These are phyloP conservation scores for Pichia sp. DNA, from an alignment of 1,139 yeast genomes.

Conservation along the genomic window DNA sequence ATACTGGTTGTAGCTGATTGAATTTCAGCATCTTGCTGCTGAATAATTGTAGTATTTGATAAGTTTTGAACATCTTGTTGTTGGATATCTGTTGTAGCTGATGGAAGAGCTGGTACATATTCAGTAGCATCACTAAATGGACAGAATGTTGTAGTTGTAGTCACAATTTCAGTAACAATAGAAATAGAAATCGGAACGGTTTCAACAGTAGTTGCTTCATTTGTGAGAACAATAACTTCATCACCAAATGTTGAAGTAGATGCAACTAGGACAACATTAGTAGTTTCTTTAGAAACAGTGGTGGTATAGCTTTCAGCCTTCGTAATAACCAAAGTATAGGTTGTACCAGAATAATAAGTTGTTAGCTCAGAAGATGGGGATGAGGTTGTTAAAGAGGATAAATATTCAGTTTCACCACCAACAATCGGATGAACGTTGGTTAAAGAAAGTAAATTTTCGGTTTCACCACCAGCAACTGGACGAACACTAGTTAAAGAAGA, in stretches of 20 bases:
- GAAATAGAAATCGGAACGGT: background rate
- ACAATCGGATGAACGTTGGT: background rate
- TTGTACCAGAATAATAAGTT: background rate
- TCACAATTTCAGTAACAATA: background rate
- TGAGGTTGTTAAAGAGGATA: background rate
- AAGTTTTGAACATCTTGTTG: background rate
- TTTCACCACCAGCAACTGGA: background rate
- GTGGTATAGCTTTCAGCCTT: background rate
- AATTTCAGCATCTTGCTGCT: background rate
- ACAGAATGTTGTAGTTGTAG: constrained; percentile 2
- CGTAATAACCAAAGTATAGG: constrained; percentile 11
- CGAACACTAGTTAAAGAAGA: background rate
- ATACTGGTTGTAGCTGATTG: background rate
- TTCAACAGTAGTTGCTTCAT: background rate
- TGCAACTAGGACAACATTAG: background rate
- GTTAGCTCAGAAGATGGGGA: background rate
- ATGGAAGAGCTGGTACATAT: background rate
- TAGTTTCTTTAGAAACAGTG: background rate
- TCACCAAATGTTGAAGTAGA: background rate
- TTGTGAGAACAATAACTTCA: background rate
- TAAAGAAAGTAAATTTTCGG: background rate
- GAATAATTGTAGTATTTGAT: background rate
- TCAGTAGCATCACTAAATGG: background rate
- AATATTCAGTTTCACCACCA: background rate
- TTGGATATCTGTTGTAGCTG: background rate